Base-by-base conservation (phyloP, 129 eudicot species). In the Pulicaria dysenterica region DNA sequence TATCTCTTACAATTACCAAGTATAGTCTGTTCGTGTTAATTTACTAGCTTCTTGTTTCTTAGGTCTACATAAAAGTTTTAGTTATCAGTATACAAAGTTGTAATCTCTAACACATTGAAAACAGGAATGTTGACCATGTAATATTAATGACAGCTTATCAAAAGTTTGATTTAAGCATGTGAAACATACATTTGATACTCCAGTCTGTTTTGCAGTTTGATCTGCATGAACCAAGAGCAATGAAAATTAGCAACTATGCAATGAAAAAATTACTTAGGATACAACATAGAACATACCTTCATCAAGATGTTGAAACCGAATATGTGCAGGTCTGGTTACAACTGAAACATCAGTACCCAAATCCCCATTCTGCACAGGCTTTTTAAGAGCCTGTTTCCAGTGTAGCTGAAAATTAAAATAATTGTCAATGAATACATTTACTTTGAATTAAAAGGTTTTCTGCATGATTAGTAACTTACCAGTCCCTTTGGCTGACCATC, bases 271-370 rank as follows among this genome's bases (percentile, higher is more conserved):
- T 38, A 59, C 57, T 37, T 16, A 7, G 15, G 54, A 7, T 16
- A 73, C 50, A 11, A 50, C 48, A 37, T 69, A 41, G 64, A 50
- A 57, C 15, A 17, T 40, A 94, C 98, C 97, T 84, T 84, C 79
- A 54, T 73, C 88, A 43, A 75, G 74, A 58, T 86, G 81, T 69
- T 85, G 87, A 80, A 87, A 90, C 17, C 96, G 93, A 68, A 94
- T 84, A 72, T 84, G 96, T 14, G 91, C 95, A 47, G 96, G 98
- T 82, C 78, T 91, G 72, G 78, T 66, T 13, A 62, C 85, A 75
- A 83, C 50, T 34, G 91, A 88, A 53, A 82, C 76, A 43, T 84
- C 91, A 69, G 66, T 80, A 31, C 68, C 95, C 65, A 54, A 63
- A 55, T 61, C 70, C 70, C 64, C 72, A 64, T 73, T 62, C 79